Percentiles rank a stretch among this genome's conserved stretches.
Conservation (phyloP, 371 early-diverging fungal species). For the Rhizopus sp. region DNA sequence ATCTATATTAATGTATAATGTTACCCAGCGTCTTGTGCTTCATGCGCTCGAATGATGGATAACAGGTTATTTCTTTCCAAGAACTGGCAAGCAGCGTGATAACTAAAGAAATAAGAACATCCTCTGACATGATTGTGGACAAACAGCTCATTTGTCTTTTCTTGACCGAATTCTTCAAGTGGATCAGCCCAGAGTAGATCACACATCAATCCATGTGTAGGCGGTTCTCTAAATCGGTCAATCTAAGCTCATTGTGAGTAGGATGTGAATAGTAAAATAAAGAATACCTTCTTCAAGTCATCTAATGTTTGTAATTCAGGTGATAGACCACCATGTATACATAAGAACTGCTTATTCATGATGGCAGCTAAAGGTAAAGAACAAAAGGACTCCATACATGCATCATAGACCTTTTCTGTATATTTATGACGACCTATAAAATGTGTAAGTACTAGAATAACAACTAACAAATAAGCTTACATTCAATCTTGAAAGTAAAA, state of each 20-base stretch:
- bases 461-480: constrained; percentile 51
- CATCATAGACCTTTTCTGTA: constrained; percentile 91
- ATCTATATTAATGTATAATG: neutral
- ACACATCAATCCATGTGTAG: constrained; percentile 94
- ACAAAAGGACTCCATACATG: constrained; percentile 92
- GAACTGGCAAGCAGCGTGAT: constrained; percentile 90
- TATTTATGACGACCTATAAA: constrained; percentile 88
- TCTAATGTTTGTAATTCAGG: constrained; percentile 90
- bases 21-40: constrained; percentile 95
- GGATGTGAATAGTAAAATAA: too few relatives aligned
- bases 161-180: constrained; percentile 92
- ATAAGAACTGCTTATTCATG: constrained; percentile 96
- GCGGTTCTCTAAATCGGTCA: constrained; percentile 95
- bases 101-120: constrained; percentile 90
- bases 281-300: constrained; percentile 62
- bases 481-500: constrained; percentile 97
- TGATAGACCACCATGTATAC: constrained; percentile 98
- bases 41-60: constrained; percentile 96
- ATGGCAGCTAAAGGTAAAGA: constrained; percentile 95
- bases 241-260: constrained; percentile 47
- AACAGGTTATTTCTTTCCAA: constrained; percentile 91
- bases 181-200: constrained; percentile 99
- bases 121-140: constrained; percentile 92
- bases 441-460: constrained; percentile 6
- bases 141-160: constrained; percentile 79